These are phyloP conservation scores for Boletellus sp. DNA, from an alignment of 768 basidiomycete genomes.

Conservation along the genomic window DNA sequence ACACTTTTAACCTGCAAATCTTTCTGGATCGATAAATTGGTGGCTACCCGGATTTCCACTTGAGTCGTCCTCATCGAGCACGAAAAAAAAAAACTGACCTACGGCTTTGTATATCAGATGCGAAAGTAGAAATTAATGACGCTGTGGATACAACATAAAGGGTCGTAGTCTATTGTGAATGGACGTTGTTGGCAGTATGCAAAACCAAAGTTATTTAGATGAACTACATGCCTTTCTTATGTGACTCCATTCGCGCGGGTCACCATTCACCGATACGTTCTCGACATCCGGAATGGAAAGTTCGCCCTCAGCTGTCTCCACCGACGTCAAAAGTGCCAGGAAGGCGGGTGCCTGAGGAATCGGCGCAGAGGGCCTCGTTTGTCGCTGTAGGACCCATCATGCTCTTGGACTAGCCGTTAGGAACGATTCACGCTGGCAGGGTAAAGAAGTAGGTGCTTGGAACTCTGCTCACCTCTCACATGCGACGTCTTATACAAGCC, in stretches of 20 bases:
- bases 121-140: constrained; percentile 22
- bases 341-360: neutral
- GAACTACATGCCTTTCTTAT: constrained; percentile 46
- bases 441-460: neutral
- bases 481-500: constrained; percentile 18
- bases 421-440: constrained; percentile 4
- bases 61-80: neutral
- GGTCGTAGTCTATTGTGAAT: constrained; percentile 17
- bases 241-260: constrained; percentile 58
- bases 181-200: neutral
- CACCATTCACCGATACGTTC: constrained; percentile 45
- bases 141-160: constrained; percentile 28
- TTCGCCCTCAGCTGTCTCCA: constrained; percentile 3
- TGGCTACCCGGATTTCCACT: constrained; percentile 39
- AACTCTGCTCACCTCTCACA: constrained; percentile 4
- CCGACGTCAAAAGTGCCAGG: constrained; percentile 1
- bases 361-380: neutral
- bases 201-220: neutral
- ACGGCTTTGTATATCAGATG: constrained; percentile 31
- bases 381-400: constrained; percentile 16
- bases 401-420: constrained; percentile 1
- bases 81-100: constrained; percentile 2
- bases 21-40: constrained; percentile 54
- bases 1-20: constrained; percentile 57
- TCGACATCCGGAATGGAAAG: constrained; percentile 30